phyloP scores from a whole-genome alignment of 2,329 filamentous ascomycete species.

The Neofusicoccum ribis region DNA sequence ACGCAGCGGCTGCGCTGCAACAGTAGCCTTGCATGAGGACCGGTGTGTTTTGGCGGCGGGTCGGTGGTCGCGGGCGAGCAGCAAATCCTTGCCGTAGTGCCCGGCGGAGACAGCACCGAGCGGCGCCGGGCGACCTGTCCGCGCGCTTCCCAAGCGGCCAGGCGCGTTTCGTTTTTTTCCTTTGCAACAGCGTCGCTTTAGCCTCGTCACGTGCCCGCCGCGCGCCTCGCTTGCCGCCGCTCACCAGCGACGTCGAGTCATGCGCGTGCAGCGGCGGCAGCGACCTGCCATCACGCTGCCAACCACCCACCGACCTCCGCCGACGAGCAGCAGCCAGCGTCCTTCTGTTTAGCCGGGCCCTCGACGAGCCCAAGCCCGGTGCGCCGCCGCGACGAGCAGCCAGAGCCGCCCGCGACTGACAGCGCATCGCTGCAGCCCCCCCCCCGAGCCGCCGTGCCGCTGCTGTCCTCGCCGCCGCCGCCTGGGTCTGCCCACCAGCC shows the following conservation, averaged over 20 bases:
- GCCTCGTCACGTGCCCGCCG: conserved; percentile 5
- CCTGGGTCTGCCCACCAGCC: neutral
- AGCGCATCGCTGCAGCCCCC: neutral
- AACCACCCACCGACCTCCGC: neutral
- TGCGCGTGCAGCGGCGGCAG: neutral
- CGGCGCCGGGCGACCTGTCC: neutral
- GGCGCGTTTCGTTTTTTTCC: neutral
- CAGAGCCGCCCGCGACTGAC: neutral
- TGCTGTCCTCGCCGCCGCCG: neutral
- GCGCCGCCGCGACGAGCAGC: neutral
- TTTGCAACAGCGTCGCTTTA: neutral
- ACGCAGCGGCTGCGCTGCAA: neutral
- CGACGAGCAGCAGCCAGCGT: neutral
- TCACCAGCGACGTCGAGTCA: conserved; percentile 4
- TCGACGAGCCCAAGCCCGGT: neutral
- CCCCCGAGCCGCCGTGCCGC: neutral
- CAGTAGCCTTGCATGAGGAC: neutral
- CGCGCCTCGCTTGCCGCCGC: conserved; percentile 12
- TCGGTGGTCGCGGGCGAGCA: neutral
- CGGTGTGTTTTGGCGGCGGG: neutral
- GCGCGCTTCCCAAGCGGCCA: neutral
- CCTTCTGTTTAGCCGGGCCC: neutral
- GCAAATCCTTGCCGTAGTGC: neutral
- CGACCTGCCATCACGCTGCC: neutral
- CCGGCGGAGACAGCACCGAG: conserved; percentile 8